These are phyloP conservation scores for Sporothrix euskadiensis DNA, from an alignment of 2,329 filamentous ascomycete genomes.

Conservation along the genomic window DNA sequence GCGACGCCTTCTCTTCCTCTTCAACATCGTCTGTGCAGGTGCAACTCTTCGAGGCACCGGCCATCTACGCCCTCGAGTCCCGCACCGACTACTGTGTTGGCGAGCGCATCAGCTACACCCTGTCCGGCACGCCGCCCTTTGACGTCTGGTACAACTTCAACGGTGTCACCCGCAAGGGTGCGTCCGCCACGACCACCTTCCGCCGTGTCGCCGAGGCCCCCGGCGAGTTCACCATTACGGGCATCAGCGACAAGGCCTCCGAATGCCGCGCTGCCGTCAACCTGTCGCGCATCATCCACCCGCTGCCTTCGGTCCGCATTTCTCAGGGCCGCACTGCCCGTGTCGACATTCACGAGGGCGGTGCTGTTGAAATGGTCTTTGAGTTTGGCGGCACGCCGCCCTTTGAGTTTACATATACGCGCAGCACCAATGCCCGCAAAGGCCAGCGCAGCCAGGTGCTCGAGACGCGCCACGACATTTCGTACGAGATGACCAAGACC, in stretches of 20 bases:
- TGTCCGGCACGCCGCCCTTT: constrained; percentile 89
- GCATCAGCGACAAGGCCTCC: constrained; percentile 81
- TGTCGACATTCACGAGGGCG: constrained; percentile 95
- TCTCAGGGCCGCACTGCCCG: constrained; percentile 77
- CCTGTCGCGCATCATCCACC: constrained; percentile 81
- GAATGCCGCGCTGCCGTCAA: constrained; percentile 80
- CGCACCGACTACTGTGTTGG: constrained; percentile 91
- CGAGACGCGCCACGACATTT: constrained; percentile 87
- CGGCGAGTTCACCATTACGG: constrained; percentile 84
- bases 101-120: constrained; percentile 87
- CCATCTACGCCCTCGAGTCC: constrained; percentile 83
- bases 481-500: constrained; percentile 76
- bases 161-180: constrained; percentile 73
- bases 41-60: constrained; percentile 88
- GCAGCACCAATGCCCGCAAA: constrained; percentile 79
- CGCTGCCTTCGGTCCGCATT: constrained; percentile 87
- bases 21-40: constrained; percentile 66
- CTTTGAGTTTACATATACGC: constrained; percentile 96
- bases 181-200: constrained; percentile 78
- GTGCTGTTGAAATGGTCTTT: constrained; percentile 88
- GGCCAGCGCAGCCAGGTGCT: constrained; percentile 77
- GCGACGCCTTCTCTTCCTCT: not conserved
- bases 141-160: constrained; percentile 91
- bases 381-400: constrained; percentile 94
- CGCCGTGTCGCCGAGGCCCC: constrained; percentile 89